phyloP scores from a whole-genome alignment of 352 stramenopile genomes.

The Blastocystis sp. region DNA sequence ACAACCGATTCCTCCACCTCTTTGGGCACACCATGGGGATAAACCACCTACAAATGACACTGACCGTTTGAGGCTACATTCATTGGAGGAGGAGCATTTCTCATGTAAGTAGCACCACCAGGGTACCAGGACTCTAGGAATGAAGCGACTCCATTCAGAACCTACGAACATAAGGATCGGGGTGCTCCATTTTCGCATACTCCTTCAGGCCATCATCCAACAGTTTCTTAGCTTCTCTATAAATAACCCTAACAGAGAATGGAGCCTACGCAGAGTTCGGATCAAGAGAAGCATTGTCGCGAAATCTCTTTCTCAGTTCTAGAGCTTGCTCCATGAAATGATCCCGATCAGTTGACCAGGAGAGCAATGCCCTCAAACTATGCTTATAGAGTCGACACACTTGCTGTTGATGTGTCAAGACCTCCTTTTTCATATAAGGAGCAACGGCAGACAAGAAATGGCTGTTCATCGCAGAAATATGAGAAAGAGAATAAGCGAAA shows the following conservation, averaged over 20 bases:
- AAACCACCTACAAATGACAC: constrained; percentile 50
- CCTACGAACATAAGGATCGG: constrained; percentile 61
- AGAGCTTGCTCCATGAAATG: constrained; percentile 53
- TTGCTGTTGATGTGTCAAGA: constrained; percentile 56
- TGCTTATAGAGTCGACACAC: constrained; percentile 54
- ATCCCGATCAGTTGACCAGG: constrained; percentile 54
- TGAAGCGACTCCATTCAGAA: neutral
- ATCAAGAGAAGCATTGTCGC: constrained; percentile 44
- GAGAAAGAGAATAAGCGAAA: neutral
- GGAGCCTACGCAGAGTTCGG: constrained; percentile 46
- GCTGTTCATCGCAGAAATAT: constrained; percentile 59
- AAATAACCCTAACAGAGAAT: neutral
- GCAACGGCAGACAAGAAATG: constrained; percentile 60
- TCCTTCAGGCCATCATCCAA: constrained; percentile 52
- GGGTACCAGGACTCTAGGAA: constrained; percentile 45
- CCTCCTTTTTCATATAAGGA: constrained; percentile 59
- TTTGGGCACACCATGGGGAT: constrained; percentile 56
- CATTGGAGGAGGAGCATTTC: constrained; percentile 61
- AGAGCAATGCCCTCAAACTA: constrained; percentile 42
- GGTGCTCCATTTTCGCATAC: constrained; percentile 2
- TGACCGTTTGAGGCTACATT: neutral
- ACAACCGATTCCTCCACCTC: constrained; percentile 54
- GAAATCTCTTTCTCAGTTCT: constrained; percentile 37
- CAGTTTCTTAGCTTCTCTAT: constrained; percentile 47
- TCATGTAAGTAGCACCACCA: constrained; percentile 61